phyloP scores from a whole-genome alignment of 345 rosid species.

The Moricandia moricandioides region DNA sequence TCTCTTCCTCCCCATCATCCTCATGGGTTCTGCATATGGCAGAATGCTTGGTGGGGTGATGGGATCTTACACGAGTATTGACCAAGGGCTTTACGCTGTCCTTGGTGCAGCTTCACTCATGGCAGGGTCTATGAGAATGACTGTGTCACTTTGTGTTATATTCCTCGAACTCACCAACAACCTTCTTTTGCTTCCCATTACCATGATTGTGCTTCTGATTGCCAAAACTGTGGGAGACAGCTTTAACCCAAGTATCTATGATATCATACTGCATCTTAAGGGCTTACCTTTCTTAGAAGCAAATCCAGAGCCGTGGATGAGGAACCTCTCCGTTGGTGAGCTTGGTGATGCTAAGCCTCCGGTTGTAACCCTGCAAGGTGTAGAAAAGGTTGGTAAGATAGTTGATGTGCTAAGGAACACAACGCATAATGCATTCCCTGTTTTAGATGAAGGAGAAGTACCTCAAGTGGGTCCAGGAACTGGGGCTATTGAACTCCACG shows the following conservation, averaged over 20 bases:
- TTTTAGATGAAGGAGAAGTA: slow-evolving; percentile 50
- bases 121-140: slow-evolving; percentile 99
- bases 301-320: slow-evolving; percentile 95
- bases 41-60: slow-evolving; percentile 70
- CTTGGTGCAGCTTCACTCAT: slow-evolving; percentile 99
- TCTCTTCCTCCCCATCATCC: slow-evolving; percentile 90
- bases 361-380: slow-evolving; percentile 60
- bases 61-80: slow-evolving; percentile 79
- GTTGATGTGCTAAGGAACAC: slow-evolving; percentile 77
- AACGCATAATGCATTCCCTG: slow-evolving; percentile 72
- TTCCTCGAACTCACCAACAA: slow-evolving; percentile 96
- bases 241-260: slow-evolving; percentile 83
- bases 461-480: slow-evolving; percentile 42
- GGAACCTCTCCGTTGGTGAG: slow-evolving; percentile 79
- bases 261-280: slow-evolving; percentile 75
- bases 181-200: slow-evolving; percentile 74
- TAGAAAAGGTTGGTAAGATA: slow-evolving; percentile 74
- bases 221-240: slow-evolving; percentile 86
- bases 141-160: slow-evolving; percentile 90
- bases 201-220: slow-evolving; percentile 85
- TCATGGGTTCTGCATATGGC: slow-evolving; percentile 87
- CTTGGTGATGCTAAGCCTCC: slow-evolving; percentile 77
- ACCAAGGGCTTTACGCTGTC: slow-evolving; percentile 81
- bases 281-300: slow-evolving; percentile 95
- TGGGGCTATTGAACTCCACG: slow-evolving; percentile 56